These are phyloP conservation scores for Nicotiana knightiana DNA, from an alignment of 257 asterid species.

Conservation along the genomic window DNA sequence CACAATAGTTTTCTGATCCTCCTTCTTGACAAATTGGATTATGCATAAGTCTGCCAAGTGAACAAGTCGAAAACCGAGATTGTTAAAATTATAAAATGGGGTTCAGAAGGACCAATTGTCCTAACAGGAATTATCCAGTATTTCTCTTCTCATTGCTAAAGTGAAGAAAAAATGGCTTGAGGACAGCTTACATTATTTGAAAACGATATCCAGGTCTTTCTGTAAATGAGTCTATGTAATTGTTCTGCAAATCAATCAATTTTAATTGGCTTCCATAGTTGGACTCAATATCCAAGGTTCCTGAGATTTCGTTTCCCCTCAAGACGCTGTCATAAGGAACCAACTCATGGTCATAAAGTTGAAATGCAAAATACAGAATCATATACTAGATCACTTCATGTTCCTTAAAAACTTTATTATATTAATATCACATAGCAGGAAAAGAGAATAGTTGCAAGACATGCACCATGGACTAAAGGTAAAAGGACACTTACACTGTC, in stretches of 20 bases:
- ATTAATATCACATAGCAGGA: background rate
- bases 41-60: constrained; percentile 40
- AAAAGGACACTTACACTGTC: constrained; percentile 19
- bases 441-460: background rate
- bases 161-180: background rate
- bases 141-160: background rate
- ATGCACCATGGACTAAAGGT: background rate
- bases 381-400: background rate
- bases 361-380: background rate
- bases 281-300: constrained; percentile 19
- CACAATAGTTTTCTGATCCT: constrained; percentile 38
- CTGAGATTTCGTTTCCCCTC: constrained; percentile 20
- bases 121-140: background rate
- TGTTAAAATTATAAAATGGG: background rate
- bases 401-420: background rate
- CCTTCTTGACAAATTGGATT: constrained; percentile 57
- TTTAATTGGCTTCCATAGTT: constrained; percentile 15
- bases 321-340: constrained; percentile 15
- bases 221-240: constrained; percentile 13
- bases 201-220: background rate
- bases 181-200: constrained; percentile 20
- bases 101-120: background rate
- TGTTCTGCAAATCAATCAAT: constrained; percentile 24
- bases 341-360: background rate
- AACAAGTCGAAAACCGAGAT: background rate